phyloP scores from a whole-genome alignment of 2,329 filamentous ascomycete species.

The Fusarium gaditjirri region DNA sequence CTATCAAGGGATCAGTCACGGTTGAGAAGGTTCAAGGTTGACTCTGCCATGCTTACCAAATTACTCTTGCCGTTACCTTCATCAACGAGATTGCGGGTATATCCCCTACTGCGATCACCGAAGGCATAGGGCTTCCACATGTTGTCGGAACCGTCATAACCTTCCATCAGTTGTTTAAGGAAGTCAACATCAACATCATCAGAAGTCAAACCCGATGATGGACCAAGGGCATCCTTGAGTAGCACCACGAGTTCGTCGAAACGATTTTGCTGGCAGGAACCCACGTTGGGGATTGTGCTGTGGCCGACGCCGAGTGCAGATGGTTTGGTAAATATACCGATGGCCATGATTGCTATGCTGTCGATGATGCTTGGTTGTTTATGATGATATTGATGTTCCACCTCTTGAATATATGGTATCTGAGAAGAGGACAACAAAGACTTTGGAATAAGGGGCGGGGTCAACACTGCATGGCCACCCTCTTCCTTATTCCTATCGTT shows the following conservation, averaged over 20 bases:
- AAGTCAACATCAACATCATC: constrained; percentile 81
- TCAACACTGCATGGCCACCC: constrained; percentile 27
- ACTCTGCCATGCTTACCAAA: constrained; percentile 61
- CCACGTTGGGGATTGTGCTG: constrained; percentile 37
- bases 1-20: constrained; percentile 55
- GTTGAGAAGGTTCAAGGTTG: constrained; percentile 13
- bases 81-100: constrained; percentile 90
- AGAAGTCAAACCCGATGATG: constrained; percentile 83
- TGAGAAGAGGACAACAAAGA: constrained; percentile 40
- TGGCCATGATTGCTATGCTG: constrained; percentile 48
- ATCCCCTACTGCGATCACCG: constrained; percentile 74
- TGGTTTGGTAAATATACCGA: constrained; percentile 47
- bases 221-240: constrained; percentile 80
- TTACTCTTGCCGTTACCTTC: constrained; percentile 86
- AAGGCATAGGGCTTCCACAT: constrained; percentile 84
- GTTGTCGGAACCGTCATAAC: constrained; percentile 73
- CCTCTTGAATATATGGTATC: constrained; percentile 9
- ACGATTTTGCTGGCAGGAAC: constrained; percentile 49
- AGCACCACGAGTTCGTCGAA: constrained; percentile 78
- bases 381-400: constrained; percentile 20
- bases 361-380: constrained; percentile 25
- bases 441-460: constrained; percentile 42
- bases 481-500: constrained; percentile 39
- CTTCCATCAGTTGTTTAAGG: constrained; percentile 77
- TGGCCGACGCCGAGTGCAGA: constrained; percentile 26